Evolutionary conservation across 2,329 filamentous ascomycete genomes (phyloP).

Genomic region (Didymella lethalis): DNA sequence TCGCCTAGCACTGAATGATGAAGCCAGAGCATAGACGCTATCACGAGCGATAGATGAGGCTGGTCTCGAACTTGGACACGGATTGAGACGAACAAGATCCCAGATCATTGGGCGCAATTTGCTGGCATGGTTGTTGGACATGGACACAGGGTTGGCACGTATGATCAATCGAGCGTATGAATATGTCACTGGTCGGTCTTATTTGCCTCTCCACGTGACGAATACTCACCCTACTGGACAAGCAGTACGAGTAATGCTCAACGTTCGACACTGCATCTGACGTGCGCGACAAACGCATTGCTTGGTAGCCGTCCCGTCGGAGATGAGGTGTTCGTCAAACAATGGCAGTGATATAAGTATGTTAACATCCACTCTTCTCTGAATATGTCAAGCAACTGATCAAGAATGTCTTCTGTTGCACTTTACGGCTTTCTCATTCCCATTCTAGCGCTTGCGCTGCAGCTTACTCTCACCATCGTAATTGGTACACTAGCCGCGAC

Average conservation of each 20-base stretch:
- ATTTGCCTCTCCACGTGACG: neutral
- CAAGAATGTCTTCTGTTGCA: neutral
- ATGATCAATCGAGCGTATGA: conserved; percentile 3
- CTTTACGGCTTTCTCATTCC: neutral
- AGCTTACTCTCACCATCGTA: neutral
- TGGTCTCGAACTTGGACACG: neutral
- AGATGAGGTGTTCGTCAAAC: neutral
- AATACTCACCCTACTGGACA: neutral
- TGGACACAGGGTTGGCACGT: neutral
- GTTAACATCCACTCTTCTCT: neutral
- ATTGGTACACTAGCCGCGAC: neutral
- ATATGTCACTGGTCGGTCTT: neutral
- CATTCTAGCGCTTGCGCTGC: neutral
- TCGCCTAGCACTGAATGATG: conserved; percentile 6
- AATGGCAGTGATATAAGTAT: neutral
- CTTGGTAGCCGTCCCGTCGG: neutral
- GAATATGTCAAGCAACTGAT: neutral
- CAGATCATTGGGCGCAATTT: neutral
- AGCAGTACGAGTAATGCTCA: neutral
- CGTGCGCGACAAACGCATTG: neutral
- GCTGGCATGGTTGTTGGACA: neutral
- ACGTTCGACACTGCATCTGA: neutral
- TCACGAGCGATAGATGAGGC: neutral
- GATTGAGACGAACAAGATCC: neutral
- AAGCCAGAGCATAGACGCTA: neutral